Base-by-base conservation (phyloP, 208 protist species). In the Wallacemonas rigidus region DNA sequence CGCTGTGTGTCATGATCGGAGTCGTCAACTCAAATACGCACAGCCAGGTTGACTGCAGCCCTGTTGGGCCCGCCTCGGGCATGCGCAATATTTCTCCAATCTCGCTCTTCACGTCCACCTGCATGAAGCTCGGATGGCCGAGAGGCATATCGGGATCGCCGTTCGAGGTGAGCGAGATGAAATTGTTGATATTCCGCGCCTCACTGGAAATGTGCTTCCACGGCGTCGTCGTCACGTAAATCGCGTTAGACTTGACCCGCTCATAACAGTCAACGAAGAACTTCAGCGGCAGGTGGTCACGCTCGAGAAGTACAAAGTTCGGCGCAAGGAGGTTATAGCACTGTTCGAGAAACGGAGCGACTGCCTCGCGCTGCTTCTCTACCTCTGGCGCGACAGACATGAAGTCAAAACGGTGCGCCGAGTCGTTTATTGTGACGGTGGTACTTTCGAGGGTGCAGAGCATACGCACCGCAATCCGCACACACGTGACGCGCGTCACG, bases 391-490 rank as follows among this genome's bases (percentile, higher is more conserved):
- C 55, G 12, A 82, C 63, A 35, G 71, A 71, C 55, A 94, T 70
- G 85, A 85, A 94, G 3, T 88, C 79, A 56, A 83, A 93, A 44
- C 88, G 81, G 47, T 83, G 76, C 12, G 84, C 77, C 0, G 85
- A 83, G 68, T 90, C 84, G 12, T 72, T 71, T 60, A 87, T 64
- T 8, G 77, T 48, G 53, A 79, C 74, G 51, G 85, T 79, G 76
- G 80, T 77, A 62, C 87, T 84, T 26, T 89, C 68, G 78, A 87
- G 84, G 39, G 77, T 58, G 26, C 81, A 73, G 71, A 95, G 72
- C 91, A 95, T 95, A 2, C 91, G 85, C 57, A 90, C 79, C 0
- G 87, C 86, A 14, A 92, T 75, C 44, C 79, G 80, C 12, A 81
- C 55, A 61, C 85, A 86, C 2, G 85, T 77, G 9, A 81, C 75